phyloP scores from a whole-genome alignment of 179 eudicot species.

The Beta macrorhiza region DNA sequence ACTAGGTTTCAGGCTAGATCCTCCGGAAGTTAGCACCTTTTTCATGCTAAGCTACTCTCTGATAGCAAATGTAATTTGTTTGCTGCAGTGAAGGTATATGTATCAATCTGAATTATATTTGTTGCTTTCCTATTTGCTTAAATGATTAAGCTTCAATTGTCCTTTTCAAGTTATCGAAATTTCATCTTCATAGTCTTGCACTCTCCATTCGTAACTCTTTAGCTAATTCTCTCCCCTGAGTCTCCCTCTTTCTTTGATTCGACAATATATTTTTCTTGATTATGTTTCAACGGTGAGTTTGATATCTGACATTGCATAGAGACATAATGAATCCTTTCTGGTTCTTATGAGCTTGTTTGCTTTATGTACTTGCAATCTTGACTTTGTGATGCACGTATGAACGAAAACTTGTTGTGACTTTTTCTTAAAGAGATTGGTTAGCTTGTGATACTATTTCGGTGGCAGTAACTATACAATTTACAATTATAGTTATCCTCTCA shows the following conservation, averaged over 20 bases:
- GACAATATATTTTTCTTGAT: not conserved
- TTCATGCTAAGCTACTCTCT: not conserved
- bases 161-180: not conserved
- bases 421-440: not conserved
- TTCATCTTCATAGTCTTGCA: not conserved
- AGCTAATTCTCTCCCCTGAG: not conserved
- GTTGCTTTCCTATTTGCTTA: not conserved
- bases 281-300: not conserved
- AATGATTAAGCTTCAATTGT: not conserved
- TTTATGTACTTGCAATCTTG: not conserved
- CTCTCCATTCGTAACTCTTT: not conserved
- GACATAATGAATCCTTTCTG: not conserved
- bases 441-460: not conserved
- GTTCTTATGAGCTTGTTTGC: not conserved
- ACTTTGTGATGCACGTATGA: not conserved
- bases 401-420: not conserved
- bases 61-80: not conserved
- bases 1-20: not conserved
- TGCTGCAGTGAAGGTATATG: too few relatives aligned
- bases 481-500: not conserved
- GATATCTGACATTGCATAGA: not conserved
- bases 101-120: too few relatives aligned
- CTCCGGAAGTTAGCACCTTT: constrained; percentile 5
- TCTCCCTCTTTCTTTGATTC: not conserved
- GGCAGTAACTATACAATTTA: not conserved